Evolutionary conservation across 2,329 filamentous ascomycete species (phyloP).

Genomic region (Pseudocercospora cruenta): DNA sequence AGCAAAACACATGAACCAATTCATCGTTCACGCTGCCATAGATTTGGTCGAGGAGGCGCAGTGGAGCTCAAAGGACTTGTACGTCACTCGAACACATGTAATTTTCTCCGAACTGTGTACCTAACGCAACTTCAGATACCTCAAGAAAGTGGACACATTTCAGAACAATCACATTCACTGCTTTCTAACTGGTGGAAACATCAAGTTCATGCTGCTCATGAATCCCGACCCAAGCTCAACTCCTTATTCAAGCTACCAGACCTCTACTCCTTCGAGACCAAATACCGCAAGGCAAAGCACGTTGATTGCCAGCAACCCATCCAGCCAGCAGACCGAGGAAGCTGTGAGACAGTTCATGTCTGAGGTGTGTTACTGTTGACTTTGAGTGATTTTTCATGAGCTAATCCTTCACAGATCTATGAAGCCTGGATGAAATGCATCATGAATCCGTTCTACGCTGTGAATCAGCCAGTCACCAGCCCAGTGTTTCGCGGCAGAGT

Average conservation of each 20-base stretch:
- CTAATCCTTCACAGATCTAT: conserved; percentile 63
- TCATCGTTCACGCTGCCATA: conserved; percentile 90
- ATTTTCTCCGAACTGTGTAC: background rate
- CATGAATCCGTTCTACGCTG: conserved; percentile 94
- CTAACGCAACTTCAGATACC: conserved; percentile 65
- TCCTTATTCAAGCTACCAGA: conserved; percentile 38
- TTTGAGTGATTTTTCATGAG: background rate
- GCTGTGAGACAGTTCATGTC: conserved; percentile 92
- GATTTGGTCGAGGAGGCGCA: conserved; percentile 97
- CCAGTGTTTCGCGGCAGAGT: conserved; percentile 83
- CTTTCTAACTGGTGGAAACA: conserved; percentile 89
- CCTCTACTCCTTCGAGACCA: conserved; percentile 34
- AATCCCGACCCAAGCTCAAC: conserved; percentile 63
- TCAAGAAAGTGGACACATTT: conserved; percentile 96
- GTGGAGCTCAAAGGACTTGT: conserved; percentile 87
- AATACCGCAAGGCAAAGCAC: conserved; percentile 39
- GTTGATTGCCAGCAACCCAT: conserved; percentile 66
- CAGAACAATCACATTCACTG: conserved; percentile 90
- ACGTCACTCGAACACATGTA: conserved; percentile 34
- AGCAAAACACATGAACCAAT: conserved; percentile 92
- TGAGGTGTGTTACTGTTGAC: conserved; percentile 53
- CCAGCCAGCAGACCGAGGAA: conserved; percentile 88
- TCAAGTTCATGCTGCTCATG: conserved; percentile 92
- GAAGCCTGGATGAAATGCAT: conserved; percentile 95
- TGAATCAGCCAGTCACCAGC: conserved; percentile 83